Evolutionary conservation across 768 basidiomycete genomes (phyloP).

Genomic region (Termitomyces sp.): DNA sequence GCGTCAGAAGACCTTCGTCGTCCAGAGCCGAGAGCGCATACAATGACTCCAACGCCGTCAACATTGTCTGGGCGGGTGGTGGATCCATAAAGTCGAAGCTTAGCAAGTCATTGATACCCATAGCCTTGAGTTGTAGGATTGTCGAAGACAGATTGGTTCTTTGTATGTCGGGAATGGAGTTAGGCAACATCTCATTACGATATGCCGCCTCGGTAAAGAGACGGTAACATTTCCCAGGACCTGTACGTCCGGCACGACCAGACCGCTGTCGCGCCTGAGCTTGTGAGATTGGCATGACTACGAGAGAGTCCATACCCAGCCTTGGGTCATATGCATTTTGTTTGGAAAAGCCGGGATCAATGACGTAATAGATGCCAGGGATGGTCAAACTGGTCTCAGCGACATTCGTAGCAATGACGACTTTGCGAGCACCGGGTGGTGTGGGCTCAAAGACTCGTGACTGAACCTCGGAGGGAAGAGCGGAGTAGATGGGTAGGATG

Average conservation of each 20-base stretch:
- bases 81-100: slow-evolving; percentile 99
- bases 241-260: slow-evolving; percentile 96
- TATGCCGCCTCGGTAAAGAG: slow-evolving; percentile 98
- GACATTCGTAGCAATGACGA: slow-evolving; percentile 99
- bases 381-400: slow-evolving; percentile 99
- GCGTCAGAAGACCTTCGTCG: slow-evolving; percentile 93
- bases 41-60: slow-evolving; percentile 91
- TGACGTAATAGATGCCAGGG: slow-evolving; percentile 97
- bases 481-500: slow-evolving; percentile 97
- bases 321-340: slow-evolving; percentile 98
- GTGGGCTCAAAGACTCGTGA: slow-evolving; percentile 98
- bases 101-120: slow-evolving; percentile 97
- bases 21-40: slow-evolving; percentile 96
- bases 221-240: slow-evolving; percentile 97
- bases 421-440: slow-evolving; percentile 97
- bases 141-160: slow-evolving; percentile 90
- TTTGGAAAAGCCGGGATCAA: slow-evolving; percentile 98
- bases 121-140: slow-evolving; percentile 94
- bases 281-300: slow-evolving; percentile 98
- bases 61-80: slow-evolving; percentile 94
- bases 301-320: slow-evolving; percentile 97
- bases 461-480: slow-evolving; percentile 96
- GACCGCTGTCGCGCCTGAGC: slow-evolving; percentile 95
- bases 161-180: slow-evolving; percentile 97
- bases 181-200: slow-evolving; percentile 98